Evolutionary conservation across 345 rosid species (phyloP).

Genomic region (Rhizophora apiculata): DNA sequence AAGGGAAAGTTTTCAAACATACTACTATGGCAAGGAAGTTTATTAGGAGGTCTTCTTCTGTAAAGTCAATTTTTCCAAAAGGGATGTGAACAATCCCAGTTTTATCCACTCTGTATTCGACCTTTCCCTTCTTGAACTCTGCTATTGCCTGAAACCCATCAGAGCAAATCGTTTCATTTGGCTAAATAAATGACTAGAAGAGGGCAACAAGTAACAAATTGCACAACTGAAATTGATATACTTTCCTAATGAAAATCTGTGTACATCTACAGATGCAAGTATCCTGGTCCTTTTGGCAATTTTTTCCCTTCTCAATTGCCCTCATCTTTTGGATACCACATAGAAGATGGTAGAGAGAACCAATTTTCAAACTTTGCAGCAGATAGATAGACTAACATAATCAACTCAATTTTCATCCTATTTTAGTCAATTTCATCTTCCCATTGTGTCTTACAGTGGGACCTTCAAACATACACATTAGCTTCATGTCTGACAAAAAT

Average conservation of each 20-base stretch:
- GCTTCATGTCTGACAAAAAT: background rate
- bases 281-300: no score
- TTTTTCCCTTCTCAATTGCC: no score
- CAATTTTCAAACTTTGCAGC: no score
- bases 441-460: no score
- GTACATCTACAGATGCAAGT: no score
- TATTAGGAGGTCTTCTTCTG: constrained; percentile 72
- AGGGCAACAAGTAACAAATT: no score
- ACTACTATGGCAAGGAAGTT: constrained; percentile 85
- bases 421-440: no score
- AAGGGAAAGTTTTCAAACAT: constrained; percentile 18
- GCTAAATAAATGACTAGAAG: background rate
- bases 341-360: no score
- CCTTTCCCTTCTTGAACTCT: constrained; percentile 94
- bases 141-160: constrained; percentile 69
- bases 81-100: constrained; percentile 97
- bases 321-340: no score
- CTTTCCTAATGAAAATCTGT: background rate
- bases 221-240: background rate
- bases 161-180: background rate
- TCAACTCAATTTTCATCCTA: no score
- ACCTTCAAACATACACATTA: no score
- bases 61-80: constrained; percentile 72
- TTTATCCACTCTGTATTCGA: constrained; percentile 92
- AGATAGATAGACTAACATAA: no score